A percentile compares a stretch with the other conserved stretches of the same genome.
phyloP scores from a whole-genome alignment of 768 basidiomycete species.

The Pleurotus pulmonarius region DNA sequence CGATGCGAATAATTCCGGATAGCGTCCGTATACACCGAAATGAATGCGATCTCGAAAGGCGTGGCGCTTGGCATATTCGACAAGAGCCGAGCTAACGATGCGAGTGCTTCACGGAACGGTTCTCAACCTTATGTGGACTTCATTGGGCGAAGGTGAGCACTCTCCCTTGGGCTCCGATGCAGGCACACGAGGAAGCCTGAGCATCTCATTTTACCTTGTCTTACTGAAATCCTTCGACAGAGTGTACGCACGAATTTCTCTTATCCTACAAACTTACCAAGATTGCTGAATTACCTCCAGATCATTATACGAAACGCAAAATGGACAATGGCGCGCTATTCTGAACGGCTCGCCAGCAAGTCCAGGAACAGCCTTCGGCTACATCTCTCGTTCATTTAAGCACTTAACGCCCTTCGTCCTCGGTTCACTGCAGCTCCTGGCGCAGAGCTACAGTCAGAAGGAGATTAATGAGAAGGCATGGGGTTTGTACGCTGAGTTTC shows the following conservation, averaged over 20 bases:
- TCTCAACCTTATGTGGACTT: conserved; percentile 84
- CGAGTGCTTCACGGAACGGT: conserved; percentile 51
- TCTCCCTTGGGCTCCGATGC: background rate
- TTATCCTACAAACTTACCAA: background rate
- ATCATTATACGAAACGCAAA: conserved; percentile 72
- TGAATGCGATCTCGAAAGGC: conserved; percentile 87
- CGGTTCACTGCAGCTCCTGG: conserved; percentile 72
- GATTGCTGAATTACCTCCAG: conserved; percentile 30
- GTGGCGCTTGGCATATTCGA: conserved; percentile 78
- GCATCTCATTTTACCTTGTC: no score
- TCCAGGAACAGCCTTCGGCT: conserved; percentile 76
- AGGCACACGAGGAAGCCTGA: no score
- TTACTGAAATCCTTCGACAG: conserved; percentile 13
- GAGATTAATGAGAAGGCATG: conserved; percentile 70
- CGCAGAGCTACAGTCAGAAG: conserved; percentile 49
- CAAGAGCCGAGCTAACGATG: conserved; percentile 45
- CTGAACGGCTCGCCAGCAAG: conserved; percentile 63
- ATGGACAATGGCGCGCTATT: conserved; percentile 80
- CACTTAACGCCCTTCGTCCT: conserved; percentile 77
- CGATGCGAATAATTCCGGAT: background rate
- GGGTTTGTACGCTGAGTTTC: conserved; percentile 81
- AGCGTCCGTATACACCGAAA: conserved; percentile 93
- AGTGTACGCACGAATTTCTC: conserved; percentile 30
- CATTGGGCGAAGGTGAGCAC: conserved; percentile 64
- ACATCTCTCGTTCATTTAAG: conserved; percentile 75